Percentiles rank a stretch among this genome's conserved stretches.
phyloP scores from a whole-genome alignment of 768 basidiomycete species.

The Fomitopsis pulvina region DNA sequence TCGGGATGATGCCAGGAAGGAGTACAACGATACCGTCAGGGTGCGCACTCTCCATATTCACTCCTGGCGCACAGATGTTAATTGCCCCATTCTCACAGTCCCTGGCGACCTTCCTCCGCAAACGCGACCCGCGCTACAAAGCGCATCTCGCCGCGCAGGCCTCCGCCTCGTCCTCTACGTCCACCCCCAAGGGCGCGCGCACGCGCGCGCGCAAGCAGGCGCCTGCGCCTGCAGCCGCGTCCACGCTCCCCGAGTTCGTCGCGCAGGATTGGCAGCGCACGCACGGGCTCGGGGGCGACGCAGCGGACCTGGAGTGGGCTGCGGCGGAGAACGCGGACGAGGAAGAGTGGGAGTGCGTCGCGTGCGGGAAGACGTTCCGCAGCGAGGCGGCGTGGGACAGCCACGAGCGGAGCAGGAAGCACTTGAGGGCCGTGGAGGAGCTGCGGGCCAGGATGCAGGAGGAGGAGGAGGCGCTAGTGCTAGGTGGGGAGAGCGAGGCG shows the following conservation, averaged over 20 bases:
- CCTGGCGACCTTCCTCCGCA: slow-evolving; percentile 68
- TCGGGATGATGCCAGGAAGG: slow-evolving; percentile 77
- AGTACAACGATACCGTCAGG: slow-evolving; percentile 88
- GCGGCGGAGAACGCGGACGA: slow-evolving; percentile 57
- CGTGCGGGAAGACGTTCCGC: slow-evolving; percentile 81
- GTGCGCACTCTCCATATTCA: slow-evolving; percentile 38
- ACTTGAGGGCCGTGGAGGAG: slow-evolving; percentile 79
- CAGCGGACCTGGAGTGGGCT: slow-evolving; percentile 71
- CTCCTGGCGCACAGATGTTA: not conserved
- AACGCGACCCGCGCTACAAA: slow-evolving; percentile 87
- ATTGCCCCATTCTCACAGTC: slow-evolving; percentile 38
- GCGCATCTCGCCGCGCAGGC: slow-evolving; percentile 44
- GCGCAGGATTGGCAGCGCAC: slow-evolving; percentile 91
- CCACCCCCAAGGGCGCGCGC: slow-evolving; percentile 11
- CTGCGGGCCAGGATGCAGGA: slow-evolving; percentile 70
- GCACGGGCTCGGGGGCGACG: slow-evolving; percentile 27
- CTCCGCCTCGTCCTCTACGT: slow-evolving; percentile 16
- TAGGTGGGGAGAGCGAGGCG: slow-evolving; percentile 31
- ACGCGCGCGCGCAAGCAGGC: slow-evolving; percentile 13
- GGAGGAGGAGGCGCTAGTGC: slow-evolving; percentile 63
- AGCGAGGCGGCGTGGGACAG: slow-evolving; percentile 95
- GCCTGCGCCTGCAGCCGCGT: slow-evolving; percentile 24
- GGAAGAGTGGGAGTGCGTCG: slow-evolving; percentile 95
- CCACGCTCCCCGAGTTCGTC: slow-evolving; percentile 38
- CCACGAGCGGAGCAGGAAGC: slow-evolving; percentile 94